These are phyloP conservation scores for Cinchona pubescens DNA, from an alignment of 257 asterid genomes.

Conservation along the genomic window DNA sequence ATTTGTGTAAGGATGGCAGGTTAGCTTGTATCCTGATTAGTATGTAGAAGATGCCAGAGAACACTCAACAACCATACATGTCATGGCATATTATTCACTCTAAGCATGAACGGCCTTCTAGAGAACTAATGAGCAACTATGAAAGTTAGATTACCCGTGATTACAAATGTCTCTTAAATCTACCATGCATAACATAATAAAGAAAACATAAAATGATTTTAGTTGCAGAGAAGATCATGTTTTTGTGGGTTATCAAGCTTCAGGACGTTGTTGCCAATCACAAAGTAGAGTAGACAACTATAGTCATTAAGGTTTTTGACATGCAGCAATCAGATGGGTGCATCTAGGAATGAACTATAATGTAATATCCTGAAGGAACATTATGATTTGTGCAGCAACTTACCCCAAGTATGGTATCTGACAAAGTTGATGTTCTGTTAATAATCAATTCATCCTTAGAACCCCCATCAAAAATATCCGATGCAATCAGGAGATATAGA, in stretches of 20 bases:
- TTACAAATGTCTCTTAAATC: too few relatives aligned
- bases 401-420: slow-evolving; percentile 83
- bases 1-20: not conserved
- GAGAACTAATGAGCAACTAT: not conserved
- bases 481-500: slow-evolving; percentile 58
- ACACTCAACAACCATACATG: not conserved
- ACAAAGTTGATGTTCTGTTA: slow-evolving; percentile 52
- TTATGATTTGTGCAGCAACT: slow-evolving; percentile 8
- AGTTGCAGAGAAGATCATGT: not conserved
- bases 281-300: not conserved
- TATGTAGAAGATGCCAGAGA: not conserved
- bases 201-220: too few relatives aligned
- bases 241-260: not conserved
- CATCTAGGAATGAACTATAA: not conserved
- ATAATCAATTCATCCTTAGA: slow-evolving; percentile 43
- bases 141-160: too few relatives aligned
- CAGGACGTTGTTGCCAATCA: not conserved
- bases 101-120: not conserved
- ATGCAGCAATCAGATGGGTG: not conserved
- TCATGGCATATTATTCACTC: not conserved
- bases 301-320: not conserved
- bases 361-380: not conserved
- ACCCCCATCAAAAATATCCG: slow-evolving; percentile 51
- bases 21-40: not conserved
- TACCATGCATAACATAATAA: not conserved